phyloP scores from a whole-genome alignment of 139 green algal species.

The Chlamydomonas sp. region DNA sequence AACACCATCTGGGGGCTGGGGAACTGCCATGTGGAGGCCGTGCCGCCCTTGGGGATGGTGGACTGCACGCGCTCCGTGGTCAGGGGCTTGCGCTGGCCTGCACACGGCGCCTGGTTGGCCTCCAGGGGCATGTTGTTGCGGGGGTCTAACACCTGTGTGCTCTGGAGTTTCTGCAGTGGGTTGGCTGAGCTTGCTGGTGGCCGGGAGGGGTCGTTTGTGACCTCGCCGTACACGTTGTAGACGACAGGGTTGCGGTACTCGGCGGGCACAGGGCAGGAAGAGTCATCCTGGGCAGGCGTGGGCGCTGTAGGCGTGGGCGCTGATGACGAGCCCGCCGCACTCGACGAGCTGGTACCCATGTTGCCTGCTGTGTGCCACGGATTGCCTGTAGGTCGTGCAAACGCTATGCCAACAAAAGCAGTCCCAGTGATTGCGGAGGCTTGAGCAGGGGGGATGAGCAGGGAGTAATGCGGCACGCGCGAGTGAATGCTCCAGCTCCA shows the following conservation, averaged over 20 bases:
- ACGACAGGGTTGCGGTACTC: slow-evolving; percentile 33
- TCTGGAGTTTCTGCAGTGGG: slow-evolving; percentile 22
- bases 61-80: slow-evolving; percentile 59
- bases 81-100: slow-evolving; percentile 71
- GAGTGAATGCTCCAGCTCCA: too few species aligned
- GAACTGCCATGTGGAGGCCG: slow-evolving; percentile 76
- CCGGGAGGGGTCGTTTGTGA: slow-evolving; percentile 46
- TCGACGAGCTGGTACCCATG: too few species aligned
- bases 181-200: background rate
- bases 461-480: too few species aligned
- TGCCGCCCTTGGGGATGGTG: slow-evolving; percentile 89
- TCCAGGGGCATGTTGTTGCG: slow-evolving; percentile 89
- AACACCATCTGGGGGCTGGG: slow-evolving; percentile 97
- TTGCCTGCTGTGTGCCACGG: too few species aligned
- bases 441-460: too few species aligned
- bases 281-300: too few species aligned
- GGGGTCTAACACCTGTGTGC: slow-evolving; percentile 55
- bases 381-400: too few species aligned
- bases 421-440: too few species aligned
- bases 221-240: slow-evolving; percentile 90
- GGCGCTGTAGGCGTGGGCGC: too few species aligned
- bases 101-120: slow-evolving; percentile 77
- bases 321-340: too few species aligned
- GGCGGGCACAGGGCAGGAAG: slow-evolving; percentile 1
- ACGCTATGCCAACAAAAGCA: too few species aligned